phyloP scores from a whole-genome alignment of 345 rosid genomes.

The Chamaenerion angustifolium region DNA sequence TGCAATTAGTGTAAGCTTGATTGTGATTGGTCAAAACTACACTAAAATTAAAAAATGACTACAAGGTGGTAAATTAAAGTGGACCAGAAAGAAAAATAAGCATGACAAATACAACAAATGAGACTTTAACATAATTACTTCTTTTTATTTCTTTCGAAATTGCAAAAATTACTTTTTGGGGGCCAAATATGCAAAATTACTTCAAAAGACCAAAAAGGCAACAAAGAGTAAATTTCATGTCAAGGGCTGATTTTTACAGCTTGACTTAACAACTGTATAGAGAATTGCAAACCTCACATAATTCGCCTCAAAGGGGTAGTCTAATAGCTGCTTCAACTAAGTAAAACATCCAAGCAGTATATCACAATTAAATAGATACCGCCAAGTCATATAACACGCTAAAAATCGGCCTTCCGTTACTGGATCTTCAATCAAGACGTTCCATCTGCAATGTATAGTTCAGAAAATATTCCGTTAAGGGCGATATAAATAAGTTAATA shows the following conservation, averaged over 20 bases:
- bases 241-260: conserved; percentile 1
- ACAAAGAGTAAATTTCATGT: no score
- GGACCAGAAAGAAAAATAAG: no score
- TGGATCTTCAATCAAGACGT: conserved; percentile 49
- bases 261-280: conserved; percentile 7
- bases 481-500: neutral
- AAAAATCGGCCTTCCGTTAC: conserved; percentile 1
- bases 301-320: neutral
- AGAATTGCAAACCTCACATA: neutral
- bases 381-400: neutral
- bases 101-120: no score
- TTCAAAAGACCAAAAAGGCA: no score
- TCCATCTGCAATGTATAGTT: conserved; percentile 46
- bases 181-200: no score
- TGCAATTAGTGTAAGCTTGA: no score
- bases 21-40: no score
- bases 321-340: neutral
- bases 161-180: no score
- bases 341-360: neutral
- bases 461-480: neutral
- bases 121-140: no score
- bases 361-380: neutral
- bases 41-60: no score
- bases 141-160: no score
- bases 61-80: no score